Conservation (phyloP, 163 green algal species). For the Trebouxia gelatinosa region DNA sequence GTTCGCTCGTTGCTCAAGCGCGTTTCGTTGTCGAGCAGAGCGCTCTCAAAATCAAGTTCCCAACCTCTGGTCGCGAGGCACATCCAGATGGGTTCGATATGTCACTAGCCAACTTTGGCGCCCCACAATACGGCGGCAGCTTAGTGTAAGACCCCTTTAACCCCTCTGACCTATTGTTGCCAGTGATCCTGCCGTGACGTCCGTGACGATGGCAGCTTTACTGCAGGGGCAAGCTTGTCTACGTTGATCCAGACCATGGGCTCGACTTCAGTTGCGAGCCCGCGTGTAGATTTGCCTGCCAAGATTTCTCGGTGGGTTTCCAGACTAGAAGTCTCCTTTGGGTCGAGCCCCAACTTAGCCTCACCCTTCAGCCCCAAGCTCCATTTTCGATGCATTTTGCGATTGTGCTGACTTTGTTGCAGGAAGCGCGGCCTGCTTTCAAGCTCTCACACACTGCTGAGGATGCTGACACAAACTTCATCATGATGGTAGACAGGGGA, state of each 20-base stretch:
- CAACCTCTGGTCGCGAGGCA: constrained; percentile 22
- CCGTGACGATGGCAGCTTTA: too few relatives aligned
- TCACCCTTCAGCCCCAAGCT: too few relatives aligned
- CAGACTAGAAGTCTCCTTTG: too few relatives aligned
- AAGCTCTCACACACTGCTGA: constrained; percentile 30
- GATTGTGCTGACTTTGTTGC: too few relatives aligned
- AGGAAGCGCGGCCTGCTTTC: constrained; percentile 48
- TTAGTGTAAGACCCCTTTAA: constrained; percentile 7
- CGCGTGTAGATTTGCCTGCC: constrained; percentile 69
- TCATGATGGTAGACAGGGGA: constrained; percentile 79
- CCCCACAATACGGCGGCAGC: constrained; percentile 18
- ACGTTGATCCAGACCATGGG: constrained; percentile 52
- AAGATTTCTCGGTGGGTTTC: constrained; percentile 52
- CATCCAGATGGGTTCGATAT: constrained; percentile 49
- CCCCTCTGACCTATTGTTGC: too few relatives aligned
- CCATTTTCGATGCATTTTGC: too few relatives aligned
- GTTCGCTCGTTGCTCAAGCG: not conserved
- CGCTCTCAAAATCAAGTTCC: constrained; percentile 50
- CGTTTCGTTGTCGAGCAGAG: constrained; percentile 53
- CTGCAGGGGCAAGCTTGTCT: constrained; percentile 61
- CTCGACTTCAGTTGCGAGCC: constrained; percentile 50
- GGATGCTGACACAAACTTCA: constrained; percentile 44
- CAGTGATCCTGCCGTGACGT: too few relatives aligned
- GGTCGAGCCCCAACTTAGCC: too few relatives aligned
- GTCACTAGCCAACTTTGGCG: constrained; percentile 52